These are phyloP conservation scores for Nakazawaea ishiwadae DNA, from an alignment of 805 yeast species.

Conservation along the genomic window DNA sequence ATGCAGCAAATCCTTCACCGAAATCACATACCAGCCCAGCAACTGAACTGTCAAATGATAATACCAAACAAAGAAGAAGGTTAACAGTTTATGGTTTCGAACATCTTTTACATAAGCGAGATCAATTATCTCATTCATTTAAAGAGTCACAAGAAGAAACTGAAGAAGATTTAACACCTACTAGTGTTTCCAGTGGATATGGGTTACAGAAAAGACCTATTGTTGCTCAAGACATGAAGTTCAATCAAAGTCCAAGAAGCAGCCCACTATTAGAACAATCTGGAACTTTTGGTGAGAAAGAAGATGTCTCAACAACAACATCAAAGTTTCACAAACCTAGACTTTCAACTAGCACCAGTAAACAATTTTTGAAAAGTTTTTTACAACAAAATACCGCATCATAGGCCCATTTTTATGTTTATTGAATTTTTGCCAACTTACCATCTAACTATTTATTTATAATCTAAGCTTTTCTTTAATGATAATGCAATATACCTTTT, in stretches of 20 bases:
- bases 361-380: not conserved
- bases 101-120: not conserved
- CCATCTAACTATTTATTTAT: too few species aligned
- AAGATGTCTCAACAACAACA: not conserved
- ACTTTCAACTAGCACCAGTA: not conserved
- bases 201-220: constrained; percentile 8
- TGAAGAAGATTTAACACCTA: not conserved
- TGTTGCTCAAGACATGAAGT: constrained; percentile 8
- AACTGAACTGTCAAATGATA: not conserved
- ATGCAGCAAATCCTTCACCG: not conserved
- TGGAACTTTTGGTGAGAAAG: not conserved
- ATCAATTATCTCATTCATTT: too few species aligned
- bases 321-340: not conserved
- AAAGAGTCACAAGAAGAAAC: too few species aligned
- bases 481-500: too few species aligned
- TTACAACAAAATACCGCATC: not conserved
- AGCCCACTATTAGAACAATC: constrained; percentile 16
- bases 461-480: too few species aligned
- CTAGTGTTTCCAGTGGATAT: not conserved
- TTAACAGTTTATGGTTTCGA: constrained; percentile 6
- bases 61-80: constrained; percentile 1
- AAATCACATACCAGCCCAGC: not conserved
- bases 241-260: constrained; percentile 17
- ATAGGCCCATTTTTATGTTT: too few species aligned
- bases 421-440: too few species aligned